These are phyloP conservation scores for Cryphonectria parasitica DNA, from an alignment of 2,329 filamentous ascomycete genomes.

Conservation along the genomic window DNA sequence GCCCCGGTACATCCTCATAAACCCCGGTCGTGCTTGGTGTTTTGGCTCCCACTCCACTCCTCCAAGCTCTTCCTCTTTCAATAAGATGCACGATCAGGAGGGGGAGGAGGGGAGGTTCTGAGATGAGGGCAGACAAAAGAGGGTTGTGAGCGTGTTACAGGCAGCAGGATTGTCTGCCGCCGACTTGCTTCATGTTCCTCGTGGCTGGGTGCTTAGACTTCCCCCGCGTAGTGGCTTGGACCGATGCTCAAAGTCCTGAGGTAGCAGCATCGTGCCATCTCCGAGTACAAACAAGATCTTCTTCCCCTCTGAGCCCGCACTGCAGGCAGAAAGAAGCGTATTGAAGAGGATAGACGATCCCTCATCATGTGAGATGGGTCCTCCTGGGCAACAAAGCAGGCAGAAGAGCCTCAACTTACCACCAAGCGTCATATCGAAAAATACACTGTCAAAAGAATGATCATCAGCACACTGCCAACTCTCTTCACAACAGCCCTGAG, in stretches of 20 bases:
- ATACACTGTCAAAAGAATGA: conserved; percentile 34
- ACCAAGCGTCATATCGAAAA: conserved; percentile 63
- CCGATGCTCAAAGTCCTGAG: too few relatives aligned
- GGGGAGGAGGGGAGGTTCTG: background rate
- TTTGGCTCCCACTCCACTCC: too few relatives aligned
- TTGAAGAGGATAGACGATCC: background rate
- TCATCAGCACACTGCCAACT: background rate
- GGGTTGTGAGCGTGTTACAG: background rate
- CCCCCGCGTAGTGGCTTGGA: background rate
- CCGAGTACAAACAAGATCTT: background rate
- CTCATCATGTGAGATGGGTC: background rate
- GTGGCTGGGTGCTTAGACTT: background rate
- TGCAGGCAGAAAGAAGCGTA: background rate
- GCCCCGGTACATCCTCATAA: background rate
- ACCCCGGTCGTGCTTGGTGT: too few relatives aligned
- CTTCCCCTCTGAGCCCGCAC: background rate
- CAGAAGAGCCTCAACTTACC: conserved; percentile 53
- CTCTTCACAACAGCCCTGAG: background rate
- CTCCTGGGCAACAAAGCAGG: conserved; percentile 1
- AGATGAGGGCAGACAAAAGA: too few relatives aligned
- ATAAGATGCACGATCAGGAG: background rate
- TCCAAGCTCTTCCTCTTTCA: background rate
- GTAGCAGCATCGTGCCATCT: background rate
- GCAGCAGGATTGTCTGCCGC: background rate
- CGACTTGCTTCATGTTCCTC: background rate